Conservation (phyloP, 345 rosid species). For the Syzygium oleosum region DNA sequence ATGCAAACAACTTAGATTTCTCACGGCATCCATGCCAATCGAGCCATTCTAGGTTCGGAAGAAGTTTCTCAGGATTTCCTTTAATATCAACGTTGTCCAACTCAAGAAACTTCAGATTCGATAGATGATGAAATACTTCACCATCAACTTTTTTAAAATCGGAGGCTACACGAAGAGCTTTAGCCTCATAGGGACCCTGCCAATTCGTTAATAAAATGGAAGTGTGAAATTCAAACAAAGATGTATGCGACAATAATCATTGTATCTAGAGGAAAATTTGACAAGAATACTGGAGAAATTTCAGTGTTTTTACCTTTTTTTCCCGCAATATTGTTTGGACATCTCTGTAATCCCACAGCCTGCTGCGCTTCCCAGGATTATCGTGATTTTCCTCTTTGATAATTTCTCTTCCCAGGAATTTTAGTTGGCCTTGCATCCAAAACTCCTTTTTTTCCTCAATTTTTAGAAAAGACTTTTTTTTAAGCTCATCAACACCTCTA, state of each 20-base stretch:
- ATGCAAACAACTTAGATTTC: background rate
- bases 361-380: background rate
- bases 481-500: fast-evolving
- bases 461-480: background rate
- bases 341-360: background rate
- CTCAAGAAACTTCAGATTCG: background rate
- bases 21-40: background rate
- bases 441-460: background rate
- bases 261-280: background rate
- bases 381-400: fast-evolving
- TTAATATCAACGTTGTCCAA: background rate
- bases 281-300: background rate
- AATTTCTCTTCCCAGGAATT: fast-evolving
- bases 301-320: background rate
- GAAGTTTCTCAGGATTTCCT: background rate
- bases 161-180: background rate
- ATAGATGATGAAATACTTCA: fast-evolving
- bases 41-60: background rate
- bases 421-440: fast-evolving
- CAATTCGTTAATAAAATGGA: background rate
- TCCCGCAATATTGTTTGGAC: fast-evolving
- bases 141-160: background rate
- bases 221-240: background rate
- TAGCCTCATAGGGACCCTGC: fast-evolving
- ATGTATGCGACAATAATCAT: background rate